These are phyloP conservation scores for Lentithecium fluviatile DNA, from an alignment of 495 filamentous ascomycete genomes.

Conservation along the genomic window DNA sequence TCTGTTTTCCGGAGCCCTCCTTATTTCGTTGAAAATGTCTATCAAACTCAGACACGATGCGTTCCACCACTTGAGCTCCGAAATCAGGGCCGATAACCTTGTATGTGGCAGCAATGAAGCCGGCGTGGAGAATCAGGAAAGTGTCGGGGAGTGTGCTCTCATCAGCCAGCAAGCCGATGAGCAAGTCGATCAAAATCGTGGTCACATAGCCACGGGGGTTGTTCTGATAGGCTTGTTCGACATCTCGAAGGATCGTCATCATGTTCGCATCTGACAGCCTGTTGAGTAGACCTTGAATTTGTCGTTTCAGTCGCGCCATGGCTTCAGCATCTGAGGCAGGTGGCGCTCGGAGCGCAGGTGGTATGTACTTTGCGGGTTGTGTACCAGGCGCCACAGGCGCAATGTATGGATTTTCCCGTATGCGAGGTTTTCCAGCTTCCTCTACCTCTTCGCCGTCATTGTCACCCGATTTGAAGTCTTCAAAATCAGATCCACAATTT, in stretches of 20 bases:
- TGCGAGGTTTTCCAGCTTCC: slow-evolving; percentile 35
- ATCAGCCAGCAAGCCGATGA: slow-evolving; percentile 75
- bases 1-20: slow-evolving; percentile 59
- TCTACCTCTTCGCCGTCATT: slow-evolving; percentile 35
- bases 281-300: slow-evolving; percentile 86
- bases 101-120: slow-evolving; percentile 84
- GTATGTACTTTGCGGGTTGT: slow-evolving; percentile 70
- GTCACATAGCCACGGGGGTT: slow-evolving; percentile 83
- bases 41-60: slow-evolving; percentile 68
- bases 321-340: slow-evolving; percentile 64
- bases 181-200: slow-evolving; percentile 67
- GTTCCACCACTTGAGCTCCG: slow-evolving; percentile 78
- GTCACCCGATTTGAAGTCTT: slow-evolving; percentile 36
- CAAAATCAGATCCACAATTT: slow-evolving; percentile 12
- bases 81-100: slow-evolving; percentile 83
- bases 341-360: slow-evolving; percentile 73
- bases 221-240: slow-evolving; percentile 77
- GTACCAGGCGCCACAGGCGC: slow-evolving; percentile 49
- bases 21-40: slow-evolving; percentile 47
- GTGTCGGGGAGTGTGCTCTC: slow-evolving; percentile 74
- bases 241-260: slow-evolving; percentile 71
- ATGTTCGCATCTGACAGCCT: slow-evolving; percentile 88
- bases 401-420: slow-evolving; percentile 65
- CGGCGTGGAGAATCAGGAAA: slow-evolving; percentile 85
- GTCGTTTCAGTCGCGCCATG: slow-evolving; percentile 67